A percentile compares a stretch with the other conserved stretches of the same genome.
These are phyloP conservation scores for Gossypium ekmanianum DNA, from an alignment of 345 rosid species.

Conservation along the genomic window DNA sequence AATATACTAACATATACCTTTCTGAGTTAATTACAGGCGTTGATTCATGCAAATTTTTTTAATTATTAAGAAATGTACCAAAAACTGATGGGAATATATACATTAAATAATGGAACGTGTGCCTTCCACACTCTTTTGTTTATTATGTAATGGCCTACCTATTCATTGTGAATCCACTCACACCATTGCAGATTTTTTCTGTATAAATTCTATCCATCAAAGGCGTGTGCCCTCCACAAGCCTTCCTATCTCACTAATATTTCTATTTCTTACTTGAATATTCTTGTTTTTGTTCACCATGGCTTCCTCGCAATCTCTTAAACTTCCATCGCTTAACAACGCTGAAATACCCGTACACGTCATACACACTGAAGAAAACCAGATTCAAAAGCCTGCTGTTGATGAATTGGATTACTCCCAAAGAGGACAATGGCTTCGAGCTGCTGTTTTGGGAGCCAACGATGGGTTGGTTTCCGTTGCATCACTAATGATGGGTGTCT, in stretches of 20 bases:
- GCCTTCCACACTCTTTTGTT: not conserved
- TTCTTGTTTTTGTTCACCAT: not conserved
- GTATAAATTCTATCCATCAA: constrained; percentile 18
- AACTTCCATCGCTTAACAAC: constrained; percentile 2
- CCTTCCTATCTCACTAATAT: constrained; percentile 2
- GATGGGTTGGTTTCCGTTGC: constrained; percentile 77
- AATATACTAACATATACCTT: no score
- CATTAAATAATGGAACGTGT: not conserved
- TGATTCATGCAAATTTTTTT: not conserved
- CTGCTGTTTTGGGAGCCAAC: constrained; percentile 76
- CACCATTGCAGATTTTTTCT: not conserved
- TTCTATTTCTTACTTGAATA: not conserved
- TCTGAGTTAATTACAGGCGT: no score
- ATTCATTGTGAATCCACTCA: not conserved
- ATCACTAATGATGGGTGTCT: constrained; percentile 78
- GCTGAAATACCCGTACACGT: constrained; percentile 8
- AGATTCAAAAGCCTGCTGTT: not conserved
- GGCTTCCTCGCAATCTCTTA: not conserved
- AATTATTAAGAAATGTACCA: not conserved
- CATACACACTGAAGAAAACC: not conserved
- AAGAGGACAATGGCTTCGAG: constrained; percentile 78
- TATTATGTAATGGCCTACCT: not conserved
- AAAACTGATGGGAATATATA: not conserved
- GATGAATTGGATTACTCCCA: constrained; percentile 44
- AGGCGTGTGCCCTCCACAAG: constrained; percentile 53